A percentile compares a stretch with the other conserved stretches of the same genome.
Conservation (phyloP, 352 stramenopile species). For the Pythium dissotocum region DNA sequence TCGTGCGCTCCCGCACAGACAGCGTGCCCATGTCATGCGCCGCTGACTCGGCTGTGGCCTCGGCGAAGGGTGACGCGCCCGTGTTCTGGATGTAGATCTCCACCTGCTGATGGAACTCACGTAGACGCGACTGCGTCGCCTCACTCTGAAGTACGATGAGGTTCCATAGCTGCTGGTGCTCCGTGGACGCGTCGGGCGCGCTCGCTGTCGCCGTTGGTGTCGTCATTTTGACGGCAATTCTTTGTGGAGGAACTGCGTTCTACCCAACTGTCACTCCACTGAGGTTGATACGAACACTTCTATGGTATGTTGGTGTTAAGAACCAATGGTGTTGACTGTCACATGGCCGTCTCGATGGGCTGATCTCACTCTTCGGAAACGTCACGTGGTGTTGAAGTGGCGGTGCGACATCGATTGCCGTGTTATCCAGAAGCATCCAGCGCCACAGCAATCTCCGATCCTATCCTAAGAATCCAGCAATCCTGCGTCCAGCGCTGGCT, state of each 20-base stretch:
- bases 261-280: neutral
- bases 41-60: constrained; percentile 21
- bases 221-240: neutral
- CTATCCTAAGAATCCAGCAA: neutral
- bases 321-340: neutral
- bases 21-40: constrained; percentile 27
- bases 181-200: neutral
- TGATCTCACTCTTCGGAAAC: neutral
- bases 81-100: constrained; percentile 66
- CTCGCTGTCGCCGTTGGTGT: neutral
- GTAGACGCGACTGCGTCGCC: constrained; percentile 40
- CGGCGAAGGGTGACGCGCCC: constrained; percentile 45
- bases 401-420: neutral
- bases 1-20: constrained; percentile 33
- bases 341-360: constrained; percentile 1
- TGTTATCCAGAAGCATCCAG: constrained; percentile 6
- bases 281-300: neutral
- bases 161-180: constrained; percentile 43
- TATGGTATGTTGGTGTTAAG: neutral
- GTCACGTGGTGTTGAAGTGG: constrained; percentile 2
- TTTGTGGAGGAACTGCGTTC: neutral
- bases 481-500: neutral
- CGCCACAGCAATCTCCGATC: neutral
- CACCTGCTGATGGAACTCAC: constrained; percentile 66
- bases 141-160: constrained; percentile 63